These are phyloP conservation scores for Coemansia guatemalensis DNA, from an alignment of 192 early-diverging fungal genomes.

Conservation along the genomic window DNA sequence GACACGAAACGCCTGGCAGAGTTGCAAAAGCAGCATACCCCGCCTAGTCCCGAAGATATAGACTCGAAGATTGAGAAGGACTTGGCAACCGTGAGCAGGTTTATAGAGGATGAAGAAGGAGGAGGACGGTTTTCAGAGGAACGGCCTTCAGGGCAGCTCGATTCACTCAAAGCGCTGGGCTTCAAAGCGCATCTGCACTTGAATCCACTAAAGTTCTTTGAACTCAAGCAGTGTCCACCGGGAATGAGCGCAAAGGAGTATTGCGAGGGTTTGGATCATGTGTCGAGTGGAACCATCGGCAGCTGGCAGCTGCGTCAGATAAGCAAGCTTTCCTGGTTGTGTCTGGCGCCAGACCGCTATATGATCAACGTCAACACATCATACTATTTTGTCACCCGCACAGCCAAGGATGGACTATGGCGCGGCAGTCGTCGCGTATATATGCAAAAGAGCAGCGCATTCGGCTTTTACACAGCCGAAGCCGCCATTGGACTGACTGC, in stretches of 20 bases:
- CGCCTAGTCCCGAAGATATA: background rate
- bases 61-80: background rate
- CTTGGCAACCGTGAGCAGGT: conserved; percentile 2
- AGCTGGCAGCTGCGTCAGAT: conserved; percentile 11
- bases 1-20: background rate
- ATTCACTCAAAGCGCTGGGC: conserved; percentile 20
- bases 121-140: background rate
- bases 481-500: conserved; percentile 10
- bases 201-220: conserved; percentile 35
- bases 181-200: conserved; percentile 26
- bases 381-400: conserved; percentile 14
- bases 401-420: conserved; percentile 6
- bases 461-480: conserved; percentile 8
- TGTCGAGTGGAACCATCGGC: conserved; percentile 25
- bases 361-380: background rate
- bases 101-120: background rate
- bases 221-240: background rate
- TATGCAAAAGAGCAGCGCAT: too few species aligned
- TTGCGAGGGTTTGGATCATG: conserved; percentile 6
- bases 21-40: background rate
- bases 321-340: conserved; percentile 34
- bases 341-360: conserved; percentile 24
- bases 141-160: conserved; percentile 7
- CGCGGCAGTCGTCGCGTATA: conserved; percentile 14
- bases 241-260: background rate